These are phyloP conservation scores for Emergomyces orientalis DNA, from an alignment of 2,329 filamentous ascomycete species.

Conservation along the genomic window DNA sequence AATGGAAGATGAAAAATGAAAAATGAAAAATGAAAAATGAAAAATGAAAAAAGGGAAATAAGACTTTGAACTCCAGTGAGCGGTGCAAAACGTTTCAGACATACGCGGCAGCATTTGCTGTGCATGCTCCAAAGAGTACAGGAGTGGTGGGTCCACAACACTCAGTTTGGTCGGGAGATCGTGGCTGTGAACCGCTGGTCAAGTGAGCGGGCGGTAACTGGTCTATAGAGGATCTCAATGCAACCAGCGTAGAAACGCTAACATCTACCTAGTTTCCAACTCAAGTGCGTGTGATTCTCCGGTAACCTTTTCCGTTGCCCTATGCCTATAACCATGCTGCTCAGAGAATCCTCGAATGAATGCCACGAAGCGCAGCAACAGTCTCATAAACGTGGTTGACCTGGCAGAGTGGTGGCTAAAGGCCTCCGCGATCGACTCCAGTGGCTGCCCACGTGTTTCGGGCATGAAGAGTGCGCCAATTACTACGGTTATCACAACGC, in stretches of 20 bases:
- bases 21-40: neutral
- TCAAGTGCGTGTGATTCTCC: neutral
- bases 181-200: neutral
- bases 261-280: neutral
- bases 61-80: neutral
- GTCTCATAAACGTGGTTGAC: neutral
- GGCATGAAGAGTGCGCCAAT: conserved; percentile 41
- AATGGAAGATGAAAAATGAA: neutral
- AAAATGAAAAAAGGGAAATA: neutral
- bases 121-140: neutral
- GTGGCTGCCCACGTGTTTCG: conserved; percentile 41
- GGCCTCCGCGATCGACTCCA: conserved; percentile 44
- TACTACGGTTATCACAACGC: conserved; percentile 31
- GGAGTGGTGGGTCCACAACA: neutral
- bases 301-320: neutral
- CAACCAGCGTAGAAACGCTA: neutral
- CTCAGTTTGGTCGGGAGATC: neutral
- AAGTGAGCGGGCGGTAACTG: neutral
- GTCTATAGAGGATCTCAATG: neutral
- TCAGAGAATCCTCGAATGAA: neutral
- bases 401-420: conserved; percentile 22
- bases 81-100: neutral
- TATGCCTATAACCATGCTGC: neutral
- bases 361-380: neutral
- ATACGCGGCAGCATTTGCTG: neutral